Percentiles rank a stretch among this genome's conserved stretches.
These are phyloP conservation scores for Escallonia rubra DNA, from an alignment of 129 eudicot species.

Conservation along the genomic window DNA sequence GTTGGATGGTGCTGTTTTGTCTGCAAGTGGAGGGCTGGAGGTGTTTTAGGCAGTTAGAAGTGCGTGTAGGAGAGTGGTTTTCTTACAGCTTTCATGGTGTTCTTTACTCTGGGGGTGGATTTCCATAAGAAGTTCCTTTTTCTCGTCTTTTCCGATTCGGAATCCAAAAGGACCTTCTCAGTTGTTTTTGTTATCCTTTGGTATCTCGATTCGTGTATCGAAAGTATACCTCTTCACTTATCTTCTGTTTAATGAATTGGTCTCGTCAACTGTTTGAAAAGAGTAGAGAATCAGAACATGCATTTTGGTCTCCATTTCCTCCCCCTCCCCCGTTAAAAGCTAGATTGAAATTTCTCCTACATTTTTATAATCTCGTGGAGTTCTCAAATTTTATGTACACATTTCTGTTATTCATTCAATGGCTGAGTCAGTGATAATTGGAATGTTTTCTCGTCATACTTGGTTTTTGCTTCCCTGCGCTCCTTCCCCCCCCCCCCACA, in stretches of 20 bases:
- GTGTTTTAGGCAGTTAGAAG: no score
- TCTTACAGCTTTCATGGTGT: no score
- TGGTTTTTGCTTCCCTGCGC: no score
- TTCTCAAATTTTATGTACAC: no score
- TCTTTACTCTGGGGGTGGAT: not conserved
- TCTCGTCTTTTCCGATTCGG: not conserved
- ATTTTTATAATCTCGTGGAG: not conserved
- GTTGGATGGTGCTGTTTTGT: not conserved
- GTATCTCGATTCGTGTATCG: not conserved
- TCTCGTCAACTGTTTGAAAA: not conserved
- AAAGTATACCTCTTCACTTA: not conserved
- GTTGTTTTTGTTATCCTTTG: not conserved
- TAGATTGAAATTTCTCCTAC: no score
- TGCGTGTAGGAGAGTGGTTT: no score
- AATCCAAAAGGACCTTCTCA: not conserved
- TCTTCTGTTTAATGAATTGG: not conserved
- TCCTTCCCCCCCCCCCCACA: no score
- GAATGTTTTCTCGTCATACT: no score
- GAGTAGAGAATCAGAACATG: no score
- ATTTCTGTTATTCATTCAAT: not conserved
- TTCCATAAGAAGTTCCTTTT: no score
- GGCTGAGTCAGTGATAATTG: not conserved
- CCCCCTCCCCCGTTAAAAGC: not conserved
- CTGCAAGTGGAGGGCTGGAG: no score
- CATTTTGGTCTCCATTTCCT: no score